Conservation (phyloP, 75 land plant genomes). For the Adiantum capillusveneris region DNA sequence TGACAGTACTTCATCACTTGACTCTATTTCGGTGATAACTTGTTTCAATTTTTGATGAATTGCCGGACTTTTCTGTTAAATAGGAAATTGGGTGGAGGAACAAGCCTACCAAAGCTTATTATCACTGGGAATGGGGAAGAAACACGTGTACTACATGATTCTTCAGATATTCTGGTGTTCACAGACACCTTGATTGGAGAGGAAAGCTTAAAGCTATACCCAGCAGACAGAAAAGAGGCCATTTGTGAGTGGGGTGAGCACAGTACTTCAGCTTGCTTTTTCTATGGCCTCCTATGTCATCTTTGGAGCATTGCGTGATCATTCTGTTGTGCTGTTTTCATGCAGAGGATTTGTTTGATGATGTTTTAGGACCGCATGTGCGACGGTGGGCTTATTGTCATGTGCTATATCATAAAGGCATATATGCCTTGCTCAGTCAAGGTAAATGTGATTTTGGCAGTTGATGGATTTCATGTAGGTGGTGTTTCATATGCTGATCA, state of each 20-base stretch:
- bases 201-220: conserved; percentile 31
- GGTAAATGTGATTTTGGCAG: conserved; percentile 5
- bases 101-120: conserved; percentile 38
- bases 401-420: conserved; percentile 28
- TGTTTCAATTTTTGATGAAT: not conserved
- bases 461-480: not conserved
- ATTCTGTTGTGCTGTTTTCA: not conserved
- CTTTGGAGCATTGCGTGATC: not conserved
- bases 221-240: conserved; percentile 12
- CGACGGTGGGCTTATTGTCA: conserved; percentile 34
- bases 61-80: no score
- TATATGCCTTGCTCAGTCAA: conserved; percentile 17
- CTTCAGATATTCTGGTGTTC: conserved; percentile 31
- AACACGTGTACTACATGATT: conserved; percentile 24
- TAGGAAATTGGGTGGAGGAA: conserved; percentile 38
- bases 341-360: conserved; percentile 27
- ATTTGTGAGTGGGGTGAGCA: conserved; percentile 32
- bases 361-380: conserved; percentile 36
- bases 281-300: not conserved
- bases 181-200: conserved; percentile 19
- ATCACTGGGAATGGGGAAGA: conserved; percentile 17
- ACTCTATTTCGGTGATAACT: not conserved
- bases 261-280: no score
- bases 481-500: not conserved
- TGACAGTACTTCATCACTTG: not conserved